These are phyloP conservation scores for Excoecaria agallocha DNA, from an alignment of 345 rosid genomes.

Conservation along the genomic window DNA sequence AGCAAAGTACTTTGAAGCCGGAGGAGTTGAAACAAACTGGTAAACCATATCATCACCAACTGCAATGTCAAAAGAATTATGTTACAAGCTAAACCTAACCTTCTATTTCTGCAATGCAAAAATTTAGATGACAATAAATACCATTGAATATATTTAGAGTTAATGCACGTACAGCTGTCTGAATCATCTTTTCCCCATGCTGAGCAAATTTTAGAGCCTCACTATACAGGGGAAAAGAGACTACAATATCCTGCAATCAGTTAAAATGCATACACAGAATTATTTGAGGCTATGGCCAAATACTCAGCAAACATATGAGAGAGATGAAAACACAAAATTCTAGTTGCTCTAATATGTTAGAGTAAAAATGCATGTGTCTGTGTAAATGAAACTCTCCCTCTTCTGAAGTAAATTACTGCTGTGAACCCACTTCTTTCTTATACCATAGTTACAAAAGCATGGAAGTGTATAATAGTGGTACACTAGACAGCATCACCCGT, in stretches of 20 bases:
- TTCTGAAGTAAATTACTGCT: background rate
- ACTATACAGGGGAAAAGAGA: constrained; percentile 56
- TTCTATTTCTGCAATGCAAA: constrained; percentile 5
- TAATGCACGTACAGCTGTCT: constrained; percentile 70
- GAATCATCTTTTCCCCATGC: constrained; percentile 73
- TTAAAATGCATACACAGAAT: background rate
- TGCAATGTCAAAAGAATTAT: constrained; percentile 37
- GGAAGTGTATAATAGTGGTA: background rate
- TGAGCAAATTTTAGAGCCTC: constrained; percentile 68
- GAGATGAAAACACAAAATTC: background rate
- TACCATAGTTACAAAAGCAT: background rate
- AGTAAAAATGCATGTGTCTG: background rate
- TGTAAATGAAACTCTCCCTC: background rate
- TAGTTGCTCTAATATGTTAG: background rate
- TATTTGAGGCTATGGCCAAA: background rate
- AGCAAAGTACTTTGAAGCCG: constrained; percentile 53
- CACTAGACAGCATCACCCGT: background rate
- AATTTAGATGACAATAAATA: constrained; percentile 23
- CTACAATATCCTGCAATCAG: constrained; percentile 47
- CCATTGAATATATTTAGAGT: constrained; percentile 61
- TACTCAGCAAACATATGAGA: background rate
- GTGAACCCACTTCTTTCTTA: background rate
- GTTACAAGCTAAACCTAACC: constrained; percentile 18
- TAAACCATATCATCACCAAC: constrained; percentile 61
- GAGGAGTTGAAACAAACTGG: constrained; percentile 53